Conservation (phyloP, 2,329 filamentous ascomycete genomes). For the Blastomyces parvus region DNA sequence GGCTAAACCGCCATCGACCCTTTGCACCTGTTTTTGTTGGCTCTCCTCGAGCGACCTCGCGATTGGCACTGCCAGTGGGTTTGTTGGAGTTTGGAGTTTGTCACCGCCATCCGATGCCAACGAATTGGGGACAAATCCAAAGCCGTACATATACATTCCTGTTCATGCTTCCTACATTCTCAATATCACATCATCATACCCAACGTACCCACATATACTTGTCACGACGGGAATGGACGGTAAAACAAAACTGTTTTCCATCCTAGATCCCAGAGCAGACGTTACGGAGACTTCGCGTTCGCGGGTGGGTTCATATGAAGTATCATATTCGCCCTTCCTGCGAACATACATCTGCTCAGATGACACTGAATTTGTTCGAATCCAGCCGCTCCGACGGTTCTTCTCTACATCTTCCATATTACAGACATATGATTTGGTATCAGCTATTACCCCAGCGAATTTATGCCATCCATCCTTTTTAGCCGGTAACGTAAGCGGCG, state of each 20-base stretch:
- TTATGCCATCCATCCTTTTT: conserved; percentile 46
- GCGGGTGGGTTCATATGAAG: conserved; percentile 40
- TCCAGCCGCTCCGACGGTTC: conserved; percentile 44
- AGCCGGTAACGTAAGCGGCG: conserved; percentile 44
- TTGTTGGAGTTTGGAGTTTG: conserved; percentile 45
- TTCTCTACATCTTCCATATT: conserved; percentile 43
- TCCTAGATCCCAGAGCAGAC: conserved; percentile 40
- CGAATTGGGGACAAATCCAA: conserved; percentile 14
- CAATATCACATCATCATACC: conserved; percentile 41
- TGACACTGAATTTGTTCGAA: conserved; percentile 44
- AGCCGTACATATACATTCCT: conserved; percentile 30
- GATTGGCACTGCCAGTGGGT: conserved; percentile 49
- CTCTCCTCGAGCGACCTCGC: conserved; percentile 47
- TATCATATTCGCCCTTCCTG: conserved; percentile 48
- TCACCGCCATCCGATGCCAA: conserved; percentile 14
- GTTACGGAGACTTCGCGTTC: conserved; percentile 39
- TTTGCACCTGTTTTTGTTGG: conserved; percentile 51
- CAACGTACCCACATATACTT: conserved; percentile 44
- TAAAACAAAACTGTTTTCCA: conserved; percentile 45
- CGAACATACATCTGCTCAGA: conserved; percentile 47
- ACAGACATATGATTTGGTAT: conserved; percentile 33
- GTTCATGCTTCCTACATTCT: conserved; percentile 33
- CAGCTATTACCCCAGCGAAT: conserved; percentile 28
- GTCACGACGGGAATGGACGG: conserved; percentile 47
- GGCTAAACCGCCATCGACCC: conserved; percentile 39